Base-by-base conservation (phyloP, 345 rosid species). In the Eucalyptus albens region DNA sequence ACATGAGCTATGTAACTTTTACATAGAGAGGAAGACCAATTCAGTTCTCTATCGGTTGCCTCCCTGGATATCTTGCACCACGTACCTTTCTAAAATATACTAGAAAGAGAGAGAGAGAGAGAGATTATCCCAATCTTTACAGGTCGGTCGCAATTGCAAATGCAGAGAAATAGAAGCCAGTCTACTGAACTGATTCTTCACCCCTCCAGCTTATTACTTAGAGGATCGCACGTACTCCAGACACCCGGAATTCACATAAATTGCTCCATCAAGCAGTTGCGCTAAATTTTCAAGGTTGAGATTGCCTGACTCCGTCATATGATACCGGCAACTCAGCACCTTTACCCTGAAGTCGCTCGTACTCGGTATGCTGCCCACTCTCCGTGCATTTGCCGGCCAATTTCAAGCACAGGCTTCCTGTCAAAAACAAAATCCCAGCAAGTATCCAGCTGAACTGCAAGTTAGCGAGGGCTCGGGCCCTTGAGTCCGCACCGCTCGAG, bases 391-490 rank as follows among this genome's bases (percentile, higher is more conserved):
- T 94, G 56, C 93, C 81, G 3, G 97, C 93, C 87, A 92, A 93
- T 86, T 94, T 94, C 89, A 95, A 90, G 88, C 96, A 93, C 87
- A 93, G 86, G 83, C 93, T 92, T 89, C 96, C 96, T 11, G 96
- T 94, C 87, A 93, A 91, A 16, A 95, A 90, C 95, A 94, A 86
- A 86, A 96, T 93, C 50, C 93, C 96, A 5, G 94, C 90, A 87
- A 96, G 92, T 82, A 95, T 95, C 99, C 99, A 97, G 92, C 99
- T 97, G 93, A 96, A 97, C 92, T 97, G 99, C 92, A 97, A 88
- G 91, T 97, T 96, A 22, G 97, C 97, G 51, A 96, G 92, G 47
- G 97, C 97, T 90, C 94, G 93, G 22, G 99, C 98, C 89, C 98
- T 92, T 8, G 72, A 33, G 87, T 95, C 97, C 42, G 98, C 97